Conservation (phyloP, 495 filamentous ascomycete species). For the Aspergillus homomorphus region DNA sequence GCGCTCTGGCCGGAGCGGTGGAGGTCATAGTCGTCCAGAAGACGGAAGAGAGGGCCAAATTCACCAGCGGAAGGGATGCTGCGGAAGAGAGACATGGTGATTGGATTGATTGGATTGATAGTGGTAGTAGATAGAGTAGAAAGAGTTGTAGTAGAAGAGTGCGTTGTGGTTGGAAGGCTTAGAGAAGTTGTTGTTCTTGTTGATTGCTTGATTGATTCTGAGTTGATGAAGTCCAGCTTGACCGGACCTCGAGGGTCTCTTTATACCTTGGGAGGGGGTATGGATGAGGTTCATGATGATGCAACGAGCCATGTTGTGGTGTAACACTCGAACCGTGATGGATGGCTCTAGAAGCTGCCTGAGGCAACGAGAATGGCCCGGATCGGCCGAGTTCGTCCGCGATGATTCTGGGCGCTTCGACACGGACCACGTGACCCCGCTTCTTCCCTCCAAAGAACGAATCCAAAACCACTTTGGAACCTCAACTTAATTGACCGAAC, state of each 20-base stretch:
- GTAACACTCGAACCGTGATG: too few relatives aligned
- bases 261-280: not conserved
- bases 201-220: not conserved
- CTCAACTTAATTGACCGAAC: too few relatives aligned
- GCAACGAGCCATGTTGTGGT: too few relatives aligned
- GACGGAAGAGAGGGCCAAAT: slow-evolving; percentile 29
- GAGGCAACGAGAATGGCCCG: not conserved
- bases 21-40: slow-evolving; percentile 31
- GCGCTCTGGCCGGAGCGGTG: slow-evolving; percentile 17
- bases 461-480: too few relatives aligned
- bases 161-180: not conserved
- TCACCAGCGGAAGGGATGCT: slow-evolving; percentile 11
- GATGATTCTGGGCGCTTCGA: not conserved
- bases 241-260: not conserved
- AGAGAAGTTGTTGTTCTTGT: not conserved
- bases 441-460: not conserved
- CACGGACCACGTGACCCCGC: not conserved
- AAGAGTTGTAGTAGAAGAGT: not conserved
- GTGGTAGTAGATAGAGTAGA: not conserved
- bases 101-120: not conserved
- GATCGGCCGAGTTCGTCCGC: not conserved
- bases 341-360: not conserved
- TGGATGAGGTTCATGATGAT: not conserved
- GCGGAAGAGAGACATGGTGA: slow-evolving; percentile 10
- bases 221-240: not conserved